Base-by-base conservation (phyloP, 371 early-diverging fungal genomes). In the Mortierella sp. region DNA sequence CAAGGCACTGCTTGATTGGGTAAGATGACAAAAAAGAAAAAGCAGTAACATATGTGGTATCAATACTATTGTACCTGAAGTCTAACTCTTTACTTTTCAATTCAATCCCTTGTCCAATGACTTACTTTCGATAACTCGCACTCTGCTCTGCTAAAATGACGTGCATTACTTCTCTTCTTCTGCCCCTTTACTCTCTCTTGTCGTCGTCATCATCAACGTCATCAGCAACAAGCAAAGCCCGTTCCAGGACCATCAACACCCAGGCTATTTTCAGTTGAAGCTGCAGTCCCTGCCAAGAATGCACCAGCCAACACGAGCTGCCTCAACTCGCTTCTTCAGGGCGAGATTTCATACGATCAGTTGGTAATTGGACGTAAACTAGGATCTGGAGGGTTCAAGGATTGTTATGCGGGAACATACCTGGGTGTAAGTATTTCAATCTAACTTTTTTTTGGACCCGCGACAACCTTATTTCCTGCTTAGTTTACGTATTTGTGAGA, bases 311-410 rank as follows among this genome's bases (percentile, higher is more conserved):
- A 85, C 62, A 88, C 93, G 0, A 77, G 84, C 22, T 85, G 86
- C 51, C 85, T 89, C 56, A 86, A 86, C 43, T 86, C 87, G 35
- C 66, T 90, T n/a, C 84, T 78, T 37, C 69, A 74, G 5, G 86
- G 89, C 23, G 90, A 90, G 72, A 93, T 93, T 67, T 83, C 88
- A 0, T 92, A 87, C 61, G 83, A 88, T 29, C 83, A 88, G 49
- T 68, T 94, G 8, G 76, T 72, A 13, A 59, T 92, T 31, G 91
- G 92, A 8, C 81, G 83, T 40, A 92, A 92, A 70, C 79, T 94
- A 19, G 93, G 93, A 5, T 87, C 92, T n/a, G 94, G 94, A 49
- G 94, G 93, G 9, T 94, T 92, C 84, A 94, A 94, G 75, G 94
- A 93, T 73, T 93, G 93, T 70, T 94, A 86, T 82, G 84, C 84